A percentile compares a stretch with the other conserved stretches of the same genome.
Conservation (phyloP, 2,329 filamentous ascomycete species). For the Trichoderma sp. region DNA sequence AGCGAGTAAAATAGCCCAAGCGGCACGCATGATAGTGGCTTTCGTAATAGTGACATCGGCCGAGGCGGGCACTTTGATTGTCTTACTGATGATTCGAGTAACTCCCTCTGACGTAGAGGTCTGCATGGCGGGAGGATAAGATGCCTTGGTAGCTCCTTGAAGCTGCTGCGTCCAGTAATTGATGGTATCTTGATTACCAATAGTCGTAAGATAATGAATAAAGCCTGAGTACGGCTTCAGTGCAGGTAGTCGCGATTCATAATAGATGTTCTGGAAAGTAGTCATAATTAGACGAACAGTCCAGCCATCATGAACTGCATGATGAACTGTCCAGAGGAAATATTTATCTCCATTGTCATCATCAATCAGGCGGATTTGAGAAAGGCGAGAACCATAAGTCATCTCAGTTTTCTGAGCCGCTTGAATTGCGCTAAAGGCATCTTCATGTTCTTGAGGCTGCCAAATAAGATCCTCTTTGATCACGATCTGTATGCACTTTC, state of each 20-base stretch:
- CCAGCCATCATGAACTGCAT: constrained; percentile 35
- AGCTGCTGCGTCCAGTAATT: constrained; percentile 14
- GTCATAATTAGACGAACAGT: constrained; percentile 27
- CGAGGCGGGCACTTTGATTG: neutral
- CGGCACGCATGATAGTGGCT: constrained; percentile 25
- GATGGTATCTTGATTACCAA: neutral
- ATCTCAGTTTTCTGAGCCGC: neutral
- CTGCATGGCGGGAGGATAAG: neutral
- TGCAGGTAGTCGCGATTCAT: neutral
- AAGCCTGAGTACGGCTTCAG: constrained; percentile 12
- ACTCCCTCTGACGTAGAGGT: neutral
- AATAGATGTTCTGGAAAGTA: constrained; percentile 18
- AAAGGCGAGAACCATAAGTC: constrained; percentile 16
- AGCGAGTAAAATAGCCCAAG: constrained; percentile 30
- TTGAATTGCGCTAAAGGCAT: neutral
- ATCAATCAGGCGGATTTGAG: neutral
- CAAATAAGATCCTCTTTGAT: neutral
- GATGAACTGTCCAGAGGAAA: constrained; percentile 33
- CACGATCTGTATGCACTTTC: neutral
- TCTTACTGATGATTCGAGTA: neutral
- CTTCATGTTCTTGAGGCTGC: neutral
- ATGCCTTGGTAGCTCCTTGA: neutral
- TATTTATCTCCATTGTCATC: neutral
- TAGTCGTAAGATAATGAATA: neutral
- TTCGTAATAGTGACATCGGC: constrained; percentile 3